phyloP scores from a whole-genome alignment of 2,329 filamentous ascomycete genomes.

The Alternaria rosae region DNA sequence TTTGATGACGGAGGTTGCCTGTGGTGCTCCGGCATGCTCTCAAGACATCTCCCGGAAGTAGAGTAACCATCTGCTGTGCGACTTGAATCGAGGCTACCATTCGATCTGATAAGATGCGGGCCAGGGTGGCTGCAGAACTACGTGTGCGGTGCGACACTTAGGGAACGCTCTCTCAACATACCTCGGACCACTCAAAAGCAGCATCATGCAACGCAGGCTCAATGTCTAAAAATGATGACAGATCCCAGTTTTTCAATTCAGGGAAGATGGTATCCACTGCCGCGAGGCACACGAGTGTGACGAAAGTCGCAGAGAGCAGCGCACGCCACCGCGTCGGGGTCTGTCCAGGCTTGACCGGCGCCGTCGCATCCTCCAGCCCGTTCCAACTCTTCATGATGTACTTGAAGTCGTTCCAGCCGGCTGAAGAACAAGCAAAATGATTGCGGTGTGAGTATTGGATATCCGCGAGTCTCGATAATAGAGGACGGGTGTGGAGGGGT shows the following conservation, averaged over 20 bases:
- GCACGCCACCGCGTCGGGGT: slow-evolving; percentile 16
- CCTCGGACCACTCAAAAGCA: slow-evolving; percentile 32
- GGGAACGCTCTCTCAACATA: slow-evolving; percentile 23
- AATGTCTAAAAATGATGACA: slow-evolving; percentile 6
- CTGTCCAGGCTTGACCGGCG: slow-evolving; percentile 16
- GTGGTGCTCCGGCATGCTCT: neutral
- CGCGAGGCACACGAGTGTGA: slow-evolving; percentile 25
- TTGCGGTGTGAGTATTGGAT: slow-evolving; percentile 4
- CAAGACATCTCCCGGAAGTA: neutral
- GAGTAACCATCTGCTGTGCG: slow-evolving; percentile 5
- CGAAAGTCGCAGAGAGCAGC: slow-evolving; percentile 22
- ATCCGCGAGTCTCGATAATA: slow-evolving; percentile 1
- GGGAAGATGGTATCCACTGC: slow-evolving; percentile 29
- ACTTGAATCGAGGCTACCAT: neutral
- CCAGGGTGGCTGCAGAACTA: slow-evolving; percentile 8
- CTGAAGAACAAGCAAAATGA: slow-evolving; percentile 1
- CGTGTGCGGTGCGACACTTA: slow-evolving; percentile 4
- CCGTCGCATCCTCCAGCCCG: slow-evolving; percentile 14
- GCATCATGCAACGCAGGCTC: slow-evolving; percentile 5
- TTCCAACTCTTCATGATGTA: slow-evolving; percentile 34
- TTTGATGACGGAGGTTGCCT: neutral
- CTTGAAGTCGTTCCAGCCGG: neutral
- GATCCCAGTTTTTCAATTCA: slow-evolving; percentile 13
- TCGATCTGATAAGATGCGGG: slow-evolving; percentile 13
- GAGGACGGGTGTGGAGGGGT: slow-evolving; percentile 12